Percentiles rank a stretch among this genome's conserved stretches.
These are phyloP conservation scores for Aspergillus bridgeri DNA, from an alignment of 495 filamentous ascomycete genomes.

Conservation along the genomic window DNA sequence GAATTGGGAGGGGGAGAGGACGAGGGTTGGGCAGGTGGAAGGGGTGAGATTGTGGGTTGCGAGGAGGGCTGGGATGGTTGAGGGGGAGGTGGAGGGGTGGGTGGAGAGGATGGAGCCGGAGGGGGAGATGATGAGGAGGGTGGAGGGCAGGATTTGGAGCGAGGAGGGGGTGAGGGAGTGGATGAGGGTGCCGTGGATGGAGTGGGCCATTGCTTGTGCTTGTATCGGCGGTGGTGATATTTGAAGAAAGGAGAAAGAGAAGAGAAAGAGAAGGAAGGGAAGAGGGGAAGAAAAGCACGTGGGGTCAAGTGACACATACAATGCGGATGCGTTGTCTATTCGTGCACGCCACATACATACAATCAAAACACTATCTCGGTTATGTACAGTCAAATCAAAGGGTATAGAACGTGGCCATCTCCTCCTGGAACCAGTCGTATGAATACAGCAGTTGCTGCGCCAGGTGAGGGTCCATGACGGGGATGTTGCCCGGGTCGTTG, in stretches of 20 bases:
- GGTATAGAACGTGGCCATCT: slow-evolving; percentile 46
- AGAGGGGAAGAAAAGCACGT: no score
- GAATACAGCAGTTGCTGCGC: slow-evolving; percentile 42
- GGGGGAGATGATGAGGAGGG: slow-evolving; percentile 40
- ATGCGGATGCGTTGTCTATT: not conserved
- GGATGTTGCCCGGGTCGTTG: slow-evolving; percentile 32
- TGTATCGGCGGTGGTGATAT: no score
- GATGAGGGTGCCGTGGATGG: slow-evolving; percentile 52
- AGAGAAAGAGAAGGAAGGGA: no score
- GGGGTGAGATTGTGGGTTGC: slow-evolving; percentile 32
- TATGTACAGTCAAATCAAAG: slow-evolving; percentile 22
- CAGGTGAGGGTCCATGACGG: slow-evolving; percentile 41
- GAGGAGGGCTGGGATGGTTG: slow-evolving; percentile 36
- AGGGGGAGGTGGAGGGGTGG: slow-evolving; percentile 34
- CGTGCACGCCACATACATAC: not conserved
- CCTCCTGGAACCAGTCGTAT: slow-evolving; percentile 46
- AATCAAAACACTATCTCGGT: not conserved
- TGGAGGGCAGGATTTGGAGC: slow-evolving; percentile 47
- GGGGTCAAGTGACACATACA: no score
- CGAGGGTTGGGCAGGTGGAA: slow-evolving; percentile 30
- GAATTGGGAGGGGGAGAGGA: slow-evolving; percentile 49
- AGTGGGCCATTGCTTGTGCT: slow-evolving; percentile 25
- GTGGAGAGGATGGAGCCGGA: slow-evolving; percentile 43
- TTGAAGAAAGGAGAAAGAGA: not conserved
- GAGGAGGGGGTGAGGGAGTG: slow-evolving; percentile 40